phyloP scores from a whole-genome alignment of 208 protist species.

The Trypanosoma mega region DNA sequence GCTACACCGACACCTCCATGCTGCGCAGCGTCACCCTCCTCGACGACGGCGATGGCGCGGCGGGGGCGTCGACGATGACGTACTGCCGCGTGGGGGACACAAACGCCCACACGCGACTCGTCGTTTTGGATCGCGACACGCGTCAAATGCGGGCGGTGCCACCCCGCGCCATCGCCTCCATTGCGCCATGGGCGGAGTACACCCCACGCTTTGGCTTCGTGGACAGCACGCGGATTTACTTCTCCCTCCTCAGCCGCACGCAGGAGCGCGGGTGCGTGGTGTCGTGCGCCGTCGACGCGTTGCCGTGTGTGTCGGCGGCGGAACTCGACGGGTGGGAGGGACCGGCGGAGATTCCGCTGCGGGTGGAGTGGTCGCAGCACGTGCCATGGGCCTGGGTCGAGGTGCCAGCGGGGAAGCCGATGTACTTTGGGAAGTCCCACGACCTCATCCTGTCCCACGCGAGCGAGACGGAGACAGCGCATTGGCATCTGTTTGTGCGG shows the following conservation, averaged over 20 bases:
- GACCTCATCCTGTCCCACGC: constrained; percentile 65
- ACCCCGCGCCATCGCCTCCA: constrained; percentile 23
- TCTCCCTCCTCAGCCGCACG: constrained; percentile 57
- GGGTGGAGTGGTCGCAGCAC: constrained; percentile 49
- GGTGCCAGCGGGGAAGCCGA: constrained; percentile 35
- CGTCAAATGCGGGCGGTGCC: constrained; percentile 53
- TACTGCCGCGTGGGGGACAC: constrained; percentile 78
- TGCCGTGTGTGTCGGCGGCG: constrained; percentile 40
- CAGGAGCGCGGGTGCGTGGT: constrained; percentile 70
- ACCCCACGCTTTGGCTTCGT: constrained; percentile 84
- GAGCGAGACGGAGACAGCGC: constrained; percentile 47
- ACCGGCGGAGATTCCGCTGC: constrained; percentile 5
- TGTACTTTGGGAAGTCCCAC: constrained; percentile 46
- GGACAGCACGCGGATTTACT: constrained; percentile 54
- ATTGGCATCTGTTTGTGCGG: constrained; percentile 66
- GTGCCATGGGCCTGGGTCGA: constrained; percentile 85
- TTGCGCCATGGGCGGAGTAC: constrained; percentile 77
- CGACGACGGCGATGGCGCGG: constrained; percentile 27
- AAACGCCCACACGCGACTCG: constrained; percentile 60
- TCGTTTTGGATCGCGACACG: constrained; percentile 46
- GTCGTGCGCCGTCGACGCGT: constrained; percentile 48
- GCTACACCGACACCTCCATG: constrained; percentile 72
- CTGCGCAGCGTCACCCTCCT: constrained; percentile 63
- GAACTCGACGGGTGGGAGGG: constrained; percentile 25
- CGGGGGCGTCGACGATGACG: constrained; percentile 61